These are phyloP conservation scores for Pseudomassariella vexata DNA, from an alignment of 2,329 filamentous ascomycete genomes.

Conservation along the genomic window DNA sequence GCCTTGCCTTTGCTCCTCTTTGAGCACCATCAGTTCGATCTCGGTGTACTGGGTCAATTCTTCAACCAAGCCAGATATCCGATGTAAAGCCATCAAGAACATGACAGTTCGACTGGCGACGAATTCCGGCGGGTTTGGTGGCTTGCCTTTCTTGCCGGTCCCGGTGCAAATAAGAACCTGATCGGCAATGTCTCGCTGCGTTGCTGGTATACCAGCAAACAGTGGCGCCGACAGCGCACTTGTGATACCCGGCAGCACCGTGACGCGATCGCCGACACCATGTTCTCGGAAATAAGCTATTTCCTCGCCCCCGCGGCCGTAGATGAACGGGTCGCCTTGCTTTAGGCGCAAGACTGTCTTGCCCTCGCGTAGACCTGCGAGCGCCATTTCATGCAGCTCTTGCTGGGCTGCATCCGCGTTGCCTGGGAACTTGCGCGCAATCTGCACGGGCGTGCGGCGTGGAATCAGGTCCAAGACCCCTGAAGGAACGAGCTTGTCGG, in stretches of 20 bases:
- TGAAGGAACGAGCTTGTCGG: conserved; percentile 80
- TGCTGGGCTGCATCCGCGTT: conserved; percentile 92
- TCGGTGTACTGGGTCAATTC: conserved; percentile 53
- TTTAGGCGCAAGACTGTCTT: conserved; percentile 84
- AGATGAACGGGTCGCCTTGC: conserved; percentile 95
- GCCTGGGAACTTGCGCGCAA: conserved; percentile 94
- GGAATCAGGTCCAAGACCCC: conserved; percentile 86
- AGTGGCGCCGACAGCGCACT: conserved; percentile 81
- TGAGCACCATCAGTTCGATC: conserved; percentile 20
- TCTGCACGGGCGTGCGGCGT: conserved; percentile 80
- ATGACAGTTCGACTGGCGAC: conserved; percentile 76
- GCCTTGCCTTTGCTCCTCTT: conserved; percentile 11
- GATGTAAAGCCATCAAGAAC: conserved; percentile 91
- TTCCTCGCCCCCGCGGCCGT: conserved; percentile 91
- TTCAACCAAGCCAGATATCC: conserved; percentile 66
- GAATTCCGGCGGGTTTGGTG: conserved; percentile 76
- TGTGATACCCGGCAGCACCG: conserved; percentile 85
- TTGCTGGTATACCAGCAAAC: conserved; percentile 82
- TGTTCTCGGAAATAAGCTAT: conserved; percentile 73
- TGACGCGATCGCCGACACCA: conserved; percentile 57
- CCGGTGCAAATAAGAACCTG: conserved; percentile 96
- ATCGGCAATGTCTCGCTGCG: conserved; percentile 84
- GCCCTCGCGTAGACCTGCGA: conserved; percentile 60
- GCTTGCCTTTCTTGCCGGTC: conserved; percentile 82
- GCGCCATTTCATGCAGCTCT: conserved; percentile 75